Conservation (phyloP, 2,329 filamentous ascomycete species). For the Neopestalotiopsis sp. region DNA sequence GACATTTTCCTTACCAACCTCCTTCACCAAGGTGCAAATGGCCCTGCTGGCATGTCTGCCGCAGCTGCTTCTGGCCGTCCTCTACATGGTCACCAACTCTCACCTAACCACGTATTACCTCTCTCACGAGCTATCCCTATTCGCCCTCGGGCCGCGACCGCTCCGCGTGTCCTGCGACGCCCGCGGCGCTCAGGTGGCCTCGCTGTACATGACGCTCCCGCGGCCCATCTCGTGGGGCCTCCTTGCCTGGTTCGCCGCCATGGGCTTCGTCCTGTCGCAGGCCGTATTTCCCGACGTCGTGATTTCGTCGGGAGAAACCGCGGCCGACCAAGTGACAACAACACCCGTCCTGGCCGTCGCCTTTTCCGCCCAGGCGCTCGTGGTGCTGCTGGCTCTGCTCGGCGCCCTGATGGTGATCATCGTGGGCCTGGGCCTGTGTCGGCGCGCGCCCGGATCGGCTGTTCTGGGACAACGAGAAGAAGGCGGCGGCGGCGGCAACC, state of each 20-base stretch:
- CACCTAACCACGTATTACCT: constrained; percentile 55
- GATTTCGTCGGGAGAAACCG: constrained; percentile 22
- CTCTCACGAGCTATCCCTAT: constrained; percentile 55
- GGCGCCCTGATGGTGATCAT: constrained; percentile 40
- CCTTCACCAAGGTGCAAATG: constrained; percentile 32
- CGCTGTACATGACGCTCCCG: constrained; percentile 57
- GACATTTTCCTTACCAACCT: constrained; percentile 35
- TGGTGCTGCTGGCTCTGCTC: constrained; percentile 48
- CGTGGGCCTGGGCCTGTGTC: constrained; percentile 43
- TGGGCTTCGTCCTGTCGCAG: constrained; percentile 54
- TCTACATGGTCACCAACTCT: constrained; percentile 55
- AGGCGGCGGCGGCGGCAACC: constrained; percentile 49
- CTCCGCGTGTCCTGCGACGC: constrained; percentile 53
- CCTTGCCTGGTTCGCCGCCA: constrained; percentile 47
- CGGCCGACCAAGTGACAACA: constrained; percentile 16
- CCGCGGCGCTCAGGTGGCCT: constrained; percentile 50
- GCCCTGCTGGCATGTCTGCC: constrained; percentile 50
- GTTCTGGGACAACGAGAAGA: constrained; percentile 32
- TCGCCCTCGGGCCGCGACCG: constrained; percentile 39
- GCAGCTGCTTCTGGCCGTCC: constrained; percentile 51
- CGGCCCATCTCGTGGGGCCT: constrained; percentile 51
- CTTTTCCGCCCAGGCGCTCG: constrained; percentile 49
- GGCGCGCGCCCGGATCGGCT: constrained; percentile 43
- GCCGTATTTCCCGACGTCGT: constrained; percentile 44
- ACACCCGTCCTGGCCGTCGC: constrained; percentile 40